phyloP scores from a whole-genome alignment of 768 basidiomycete genomes.

The Mycena haematopus region DNA sequence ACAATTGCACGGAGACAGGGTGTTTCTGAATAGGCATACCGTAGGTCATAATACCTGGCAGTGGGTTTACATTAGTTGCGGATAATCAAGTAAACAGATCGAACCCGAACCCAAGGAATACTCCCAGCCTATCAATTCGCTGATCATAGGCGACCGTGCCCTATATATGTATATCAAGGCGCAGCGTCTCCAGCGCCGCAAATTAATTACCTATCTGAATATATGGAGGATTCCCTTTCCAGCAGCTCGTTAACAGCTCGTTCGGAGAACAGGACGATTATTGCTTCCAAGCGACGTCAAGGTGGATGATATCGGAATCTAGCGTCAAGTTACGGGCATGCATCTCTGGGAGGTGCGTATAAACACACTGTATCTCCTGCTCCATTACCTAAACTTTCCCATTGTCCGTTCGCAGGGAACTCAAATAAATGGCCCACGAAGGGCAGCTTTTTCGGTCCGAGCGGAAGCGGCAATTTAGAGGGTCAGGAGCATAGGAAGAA shows the following conservation, averaged over 20 bases:
- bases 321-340: no score
- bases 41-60: slow-evolving; percentile 17
- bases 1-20: neutral
- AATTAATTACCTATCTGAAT: slow-evolving; percentile 39
- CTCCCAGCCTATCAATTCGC: slow-evolving; percentile 36
- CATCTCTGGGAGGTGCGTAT: neutral
- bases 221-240: slow-evolving; percentile 41
- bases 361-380: no score
- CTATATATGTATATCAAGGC: slow-evolving; percentile 2
- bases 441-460: slow-evolving; percentile 9
- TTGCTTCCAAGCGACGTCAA: slow-evolving; percentile 34
- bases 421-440: slow-evolving; percentile 10
- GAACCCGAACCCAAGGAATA: no score
- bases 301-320: slow-evolving; percentile 39
- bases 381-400: no score
- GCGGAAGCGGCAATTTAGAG: slow-evolving; percentile 1
- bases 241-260: slow-evolving; percentile 42
- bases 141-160: slow-evolving; percentile 31
- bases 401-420: neutral
- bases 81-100: slow-evolving; percentile 1
- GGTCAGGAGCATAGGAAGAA: no score
- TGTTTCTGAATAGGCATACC: neutral
- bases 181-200: neutral
- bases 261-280: slow-evolving; percentile 41
- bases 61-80: neutral